A percentile compares a stretch with the other conserved stretches of the same genome.
Conservation (phyloP, 2,329 filamentous ascomycete species). For the Phyllosticta capitalensis region DNA sequence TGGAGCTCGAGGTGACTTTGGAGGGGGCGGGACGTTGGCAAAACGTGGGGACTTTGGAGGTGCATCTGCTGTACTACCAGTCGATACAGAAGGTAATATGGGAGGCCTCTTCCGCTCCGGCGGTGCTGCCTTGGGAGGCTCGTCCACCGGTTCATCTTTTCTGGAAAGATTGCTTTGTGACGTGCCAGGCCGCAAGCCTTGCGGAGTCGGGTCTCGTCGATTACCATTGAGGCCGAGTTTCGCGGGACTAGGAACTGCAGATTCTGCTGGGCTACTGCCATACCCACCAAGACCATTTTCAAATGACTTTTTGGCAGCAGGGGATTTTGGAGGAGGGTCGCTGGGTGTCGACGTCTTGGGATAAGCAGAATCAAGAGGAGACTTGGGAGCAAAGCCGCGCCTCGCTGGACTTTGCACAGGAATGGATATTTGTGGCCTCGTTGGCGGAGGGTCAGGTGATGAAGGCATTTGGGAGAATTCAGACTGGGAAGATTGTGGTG, state of each 20-base stretch:
- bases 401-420: slow-evolving; percentile 16
- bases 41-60: slow-evolving; percentile 5
- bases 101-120: slow-evolving; percentile 58
- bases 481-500: slow-evolving; percentile 30
- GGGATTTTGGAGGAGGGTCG: neutral
- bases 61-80: slow-evolving; percentile 6
- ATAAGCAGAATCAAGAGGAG: slow-evolving; percentile 1
- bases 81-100: slow-evolving; percentile 44
- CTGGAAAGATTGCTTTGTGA: slow-evolving; percentile 26
- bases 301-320: neutral
- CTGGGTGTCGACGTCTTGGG: neutral
- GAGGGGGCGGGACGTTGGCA: slow-evolving; percentile 4
- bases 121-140: slow-evolving; percentile 15
- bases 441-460: slow-evolving; percentile 5
- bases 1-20: slow-evolving; percentile 9
- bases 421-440: slow-evolving; percentile 16
- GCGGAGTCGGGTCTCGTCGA: slow-evolving; percentile 24
- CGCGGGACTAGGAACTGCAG: neutral
- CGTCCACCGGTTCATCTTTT: slow-evolving; percentile 22
- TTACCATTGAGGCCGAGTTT: slow-evolving; percentile 2
- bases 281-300: neutral
- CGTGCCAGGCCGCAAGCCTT: slow-evolving; percentile 24
- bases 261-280: neutral
- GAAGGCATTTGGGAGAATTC: slow-evolving; percentile 20
- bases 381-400: slow-evolving; percentile 3